phyloP scores from a whole-genome alignment of 2,329 filamentous ascomycete genomes.

The Hortaea sp. region DNA sequence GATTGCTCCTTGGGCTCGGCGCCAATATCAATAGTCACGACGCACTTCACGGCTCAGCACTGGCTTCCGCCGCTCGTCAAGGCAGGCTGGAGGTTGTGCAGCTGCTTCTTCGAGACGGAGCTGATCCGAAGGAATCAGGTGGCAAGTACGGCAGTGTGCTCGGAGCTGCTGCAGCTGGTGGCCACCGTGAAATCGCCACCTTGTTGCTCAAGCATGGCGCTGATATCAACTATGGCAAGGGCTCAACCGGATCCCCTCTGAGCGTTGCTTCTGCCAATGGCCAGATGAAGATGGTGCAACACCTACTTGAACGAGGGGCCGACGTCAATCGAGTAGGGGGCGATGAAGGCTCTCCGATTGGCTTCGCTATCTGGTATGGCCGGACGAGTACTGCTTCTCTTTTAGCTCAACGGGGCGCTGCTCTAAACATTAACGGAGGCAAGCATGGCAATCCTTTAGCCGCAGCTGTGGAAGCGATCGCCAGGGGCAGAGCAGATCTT shows the following conservation, averaged over 20 bases:
- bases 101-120: conserved; percentile 17
- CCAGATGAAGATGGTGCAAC: conserved; percentile 12
- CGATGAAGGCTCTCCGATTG: conserved; percentile 18
- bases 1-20: conserved; percentile 9
- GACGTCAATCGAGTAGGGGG: conserved; percentile 12
- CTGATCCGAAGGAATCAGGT: conserved; percentile 12
- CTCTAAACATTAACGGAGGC: conserved; percentile 10
- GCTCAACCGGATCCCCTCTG: conserved; percentile 13
- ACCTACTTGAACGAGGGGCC: conserved; percentile 18
- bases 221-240: conserved; percentile 10
- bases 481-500: conserved; percentile 12
- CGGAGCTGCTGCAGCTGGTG: conserved; percentile 10
- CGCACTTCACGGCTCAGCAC: conserved; percentile 2
- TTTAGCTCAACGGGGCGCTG: conserved; percentile 11
- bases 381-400: conserved; percentile 4
- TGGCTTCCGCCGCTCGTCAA: conserved; percentile 7
- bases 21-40: conserved; percentile 17
- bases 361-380: conserved; percentile 5
- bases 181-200: conserved; percentile 11
- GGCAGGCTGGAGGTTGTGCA: conserved; percentile 11
- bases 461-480: conserved; percentile 15
- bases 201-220: conserved; percentile 19
- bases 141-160: conserved; percentile 13
- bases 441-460: conserved; percentile 20
- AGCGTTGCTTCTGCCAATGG: conserved; percentile 16